Evolutionary conservation across 805 yeast genomes (phyloP).

Genomic region (Candida maesae): DNA sequence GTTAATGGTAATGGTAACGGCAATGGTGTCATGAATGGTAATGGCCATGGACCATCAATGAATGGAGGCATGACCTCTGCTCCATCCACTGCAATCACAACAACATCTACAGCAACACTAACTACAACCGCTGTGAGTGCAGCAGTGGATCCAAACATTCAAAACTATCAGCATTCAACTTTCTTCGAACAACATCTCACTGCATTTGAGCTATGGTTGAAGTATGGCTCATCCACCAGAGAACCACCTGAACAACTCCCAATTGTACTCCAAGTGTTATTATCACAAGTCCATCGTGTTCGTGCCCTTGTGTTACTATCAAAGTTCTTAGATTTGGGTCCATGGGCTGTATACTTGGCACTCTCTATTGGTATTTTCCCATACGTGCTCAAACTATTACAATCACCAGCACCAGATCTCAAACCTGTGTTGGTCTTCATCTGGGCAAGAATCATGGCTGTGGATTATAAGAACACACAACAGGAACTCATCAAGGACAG

Average conservation of each 20-base stretch:
- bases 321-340: slow-evolving; percentile 87
- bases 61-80: too few species aligned
- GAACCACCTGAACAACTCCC: slow-evolving; percentile 95
- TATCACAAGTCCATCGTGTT: slow-evolving; percentile 91
- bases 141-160: slow-evolving; percentile 21
- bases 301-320: slow-evolving; percentile 83
- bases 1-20: background rate
- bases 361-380: slow-evolving; percentile 95
- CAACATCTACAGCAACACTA: too few species aligned
- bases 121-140: background rate
- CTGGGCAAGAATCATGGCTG: slow-evolving; percentile 98
- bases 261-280: slow-evolving; percentile 83
- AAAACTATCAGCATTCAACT: slow-evolving; percentile 80
- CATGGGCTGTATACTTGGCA: slow-evolving; percentile 95
- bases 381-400: slow-evolving; percentile 82
- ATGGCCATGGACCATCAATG: too few species aligned
- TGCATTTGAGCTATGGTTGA: slow-evolving; percentile 94
- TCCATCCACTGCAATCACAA: too few species aligned
- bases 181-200: slow-evolving; percentile 95
- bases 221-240: slow-evolving; percentile 79
- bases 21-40: background rate
- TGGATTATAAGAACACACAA: slow-evolving; percentile 85
- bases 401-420: slow-evolving; percentile 92
- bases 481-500: slow-evolving; percentile 88
- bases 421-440: slow-evolving; percentile 93